Evolutionary conservation across 1,139 yeast genomes (phyloP), one percentile per base, ranked within the genome.

Genomic region (Groenewaldozyma auringiensis): DNA sequence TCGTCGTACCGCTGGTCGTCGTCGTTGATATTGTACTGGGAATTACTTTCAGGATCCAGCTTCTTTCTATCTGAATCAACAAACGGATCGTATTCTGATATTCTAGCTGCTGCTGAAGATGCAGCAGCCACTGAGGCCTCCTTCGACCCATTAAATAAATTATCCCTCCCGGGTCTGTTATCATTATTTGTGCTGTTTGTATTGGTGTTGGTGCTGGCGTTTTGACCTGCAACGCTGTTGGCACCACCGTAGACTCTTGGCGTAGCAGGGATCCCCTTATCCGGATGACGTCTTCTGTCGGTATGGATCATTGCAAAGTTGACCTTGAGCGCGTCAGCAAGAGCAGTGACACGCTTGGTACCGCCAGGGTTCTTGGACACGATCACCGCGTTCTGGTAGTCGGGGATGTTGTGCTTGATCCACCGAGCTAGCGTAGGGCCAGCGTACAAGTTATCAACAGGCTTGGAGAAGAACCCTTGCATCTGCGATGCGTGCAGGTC

Each of bases 271-370:
- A 52, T 46, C 41, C 78, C 83, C 46, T 77, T 74, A 65, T 84
- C 95, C 59, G 81, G 82, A 41, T 82, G 79, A 67, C 98, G 81
- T 66, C 96, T 83, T 63, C 97, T 80, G 67, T 92, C 98, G 29
- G 98, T 92, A 64, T 94, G 97, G 57, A 94, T 92, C 97, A 94
- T 92, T 50, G 98, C 99, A 62, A 94, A 94, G 66, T 92, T 88
- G 55, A 92, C 87, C 67, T 92, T 92, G 57, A 94, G 75, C 29
- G 94, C 80, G 67, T 94, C 99, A 8, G 98, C 98, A 60, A 94
- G 72, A 2, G 96, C 94, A 31, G 99, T 94, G 45, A 92, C 99
- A 56, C 98, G 77, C 65, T 94, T 94, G 21, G 98, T 89, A 43
- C 98, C 99, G 53, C 98, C 98, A 21, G 99, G 97, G 67, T 94